Evolutionary conservation across 1,139 yeast genomes (phyloP).

Genomic region (Suhomyces terraborum): DNA sequence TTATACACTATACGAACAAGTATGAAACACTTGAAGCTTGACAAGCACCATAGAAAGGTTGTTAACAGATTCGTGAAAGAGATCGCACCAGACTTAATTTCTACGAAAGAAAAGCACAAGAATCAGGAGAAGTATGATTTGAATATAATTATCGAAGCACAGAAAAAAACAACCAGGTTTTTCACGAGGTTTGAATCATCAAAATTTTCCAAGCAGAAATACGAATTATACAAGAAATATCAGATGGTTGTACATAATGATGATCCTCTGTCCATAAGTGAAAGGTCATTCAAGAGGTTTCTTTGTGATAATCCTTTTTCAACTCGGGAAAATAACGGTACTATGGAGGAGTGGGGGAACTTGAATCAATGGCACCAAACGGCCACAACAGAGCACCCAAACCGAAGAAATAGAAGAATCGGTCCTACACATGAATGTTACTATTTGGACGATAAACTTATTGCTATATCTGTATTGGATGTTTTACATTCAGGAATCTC

Average conservation of each 20-base stretch:
- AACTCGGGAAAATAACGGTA: constrained; percentile 29
- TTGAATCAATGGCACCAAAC: constrained; percentile 32
- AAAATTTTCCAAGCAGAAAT: constrained; percentile 60
- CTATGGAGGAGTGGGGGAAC: constrained; percentile 29
- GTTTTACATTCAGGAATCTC: constrained; percentile 76
- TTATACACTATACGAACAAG: constrained; percentile 75
- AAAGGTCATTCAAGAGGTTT: constrained; percentile 58
- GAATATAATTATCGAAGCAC: constrained; percentile 29
- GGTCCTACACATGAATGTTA: constrained; percentile 79
- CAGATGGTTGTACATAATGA: constrained; percentile 73
- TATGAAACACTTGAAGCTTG: constrained; percentile 43
- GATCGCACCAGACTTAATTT: constrained; percentile 24
- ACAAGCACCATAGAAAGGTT: constrained; percentile 68
- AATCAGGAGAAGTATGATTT: constrained; percentile 25
- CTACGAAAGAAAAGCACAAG: constrained; percentile 16
- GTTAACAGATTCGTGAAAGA: constrained; percentile 61
- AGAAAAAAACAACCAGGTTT: constrained; percentile 38
- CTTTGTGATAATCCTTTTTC: constrained; percentile 69
- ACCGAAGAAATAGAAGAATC: constrained; percentile 18
- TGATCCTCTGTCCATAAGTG: constrained; percentile 44
- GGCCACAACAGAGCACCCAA: not conserved
- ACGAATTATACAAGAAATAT: constrained; percentile 63
- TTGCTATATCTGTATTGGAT: constrained; percentile 80
- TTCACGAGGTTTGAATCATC: constrained; percentile 57
- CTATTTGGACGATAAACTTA: constrained; percentile 59